Conservation (phyloP, 1,139 yeast genomes). For the Nakaseomyces glabratus region DNA sequence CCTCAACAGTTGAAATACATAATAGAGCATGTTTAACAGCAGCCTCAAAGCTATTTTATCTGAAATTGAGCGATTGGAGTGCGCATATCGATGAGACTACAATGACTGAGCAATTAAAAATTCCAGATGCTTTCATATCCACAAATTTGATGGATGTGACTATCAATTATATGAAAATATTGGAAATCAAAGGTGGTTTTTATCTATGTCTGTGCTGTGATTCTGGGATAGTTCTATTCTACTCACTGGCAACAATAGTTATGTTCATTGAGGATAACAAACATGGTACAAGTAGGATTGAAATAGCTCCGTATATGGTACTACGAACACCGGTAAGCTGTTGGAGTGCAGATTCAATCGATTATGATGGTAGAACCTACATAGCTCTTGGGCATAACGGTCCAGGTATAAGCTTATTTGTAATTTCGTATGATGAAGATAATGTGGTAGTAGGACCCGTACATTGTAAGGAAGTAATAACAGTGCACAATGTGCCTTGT, state of each 20-base stretch:
- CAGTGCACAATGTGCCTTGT: slow-evolving; percentile 17
- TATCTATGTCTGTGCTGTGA: slow-evolving; percentile 16
- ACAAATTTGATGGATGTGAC: slow-evolving; percentile 5
- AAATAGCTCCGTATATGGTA: slow-evolving; percentile 11
- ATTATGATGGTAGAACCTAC: slow-evolving; percentile 8
- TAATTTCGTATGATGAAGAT: slow-evolving; percentile 7
- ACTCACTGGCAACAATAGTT: slow-evolving; percentile 9
- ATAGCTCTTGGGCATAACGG: slow-evolving; percentile 23
- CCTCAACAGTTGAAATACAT: slow-evolving; percentile 10
- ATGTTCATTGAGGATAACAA: background rate
- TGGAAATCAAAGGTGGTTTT: slow-evolving; percentile 12
- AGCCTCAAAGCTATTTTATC: slow-evolving; percentile 2
- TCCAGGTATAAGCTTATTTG: slow-evolving; percentile 20
- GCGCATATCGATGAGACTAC: slow-evolving; percentile 5
- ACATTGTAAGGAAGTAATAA: slow-evolving; percentile 11
- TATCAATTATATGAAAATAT: slow-evolving; percentile 16
- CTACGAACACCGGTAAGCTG: slow-evolving; percentile 16
- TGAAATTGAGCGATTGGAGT: slow-evolving; percentile 5
- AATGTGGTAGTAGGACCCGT: background rate
- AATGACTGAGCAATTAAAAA: slow-evolving; percentile 1
- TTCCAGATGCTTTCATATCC: slow-evolving; percentile 5
- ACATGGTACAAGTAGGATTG: background rate
- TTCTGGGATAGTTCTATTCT: slow-evolving; percentile 12
- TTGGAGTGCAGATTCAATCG: slow-evolving; percentile 23
- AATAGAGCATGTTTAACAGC: slow-evolving; percentile 1